Conservation (phyloP, 2,329 filamentous ascomycete genomes). For the Hypoxylon sp. region DNA sequence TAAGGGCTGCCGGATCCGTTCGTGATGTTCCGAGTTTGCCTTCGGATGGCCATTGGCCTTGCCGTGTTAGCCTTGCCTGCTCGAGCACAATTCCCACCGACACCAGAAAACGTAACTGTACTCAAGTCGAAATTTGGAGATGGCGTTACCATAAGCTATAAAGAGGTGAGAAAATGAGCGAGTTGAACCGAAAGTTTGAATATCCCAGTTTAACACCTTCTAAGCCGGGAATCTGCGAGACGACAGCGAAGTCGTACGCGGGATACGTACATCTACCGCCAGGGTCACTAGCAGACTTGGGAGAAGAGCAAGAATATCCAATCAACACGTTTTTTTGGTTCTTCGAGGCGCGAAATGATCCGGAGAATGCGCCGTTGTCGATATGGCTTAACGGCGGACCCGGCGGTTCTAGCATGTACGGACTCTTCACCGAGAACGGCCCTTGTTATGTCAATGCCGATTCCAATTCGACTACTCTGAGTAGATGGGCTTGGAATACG, state of each 20-base stretch:
- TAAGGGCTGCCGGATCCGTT: neutral
- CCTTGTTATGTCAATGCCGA: conserved; percentile 58
- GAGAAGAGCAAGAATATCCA: conserved; percentile 59
- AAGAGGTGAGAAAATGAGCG: conserved; percentile 53
- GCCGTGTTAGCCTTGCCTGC: conserved; percentile 33
- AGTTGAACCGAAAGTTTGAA: no score
- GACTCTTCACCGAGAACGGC: conserved; percentile 65
- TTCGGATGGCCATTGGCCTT: conserved; percentile 25
- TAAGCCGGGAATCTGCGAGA: conserved; percentile 68
- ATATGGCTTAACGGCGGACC: conserved; percentile 72
- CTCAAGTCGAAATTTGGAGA: conserved; percentile 68
- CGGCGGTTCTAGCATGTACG: conserved; percentile 65
- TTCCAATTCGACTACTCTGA: conserved; percentile 62
- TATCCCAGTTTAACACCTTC: neutral
- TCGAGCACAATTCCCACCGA: conserved; percentile 48
- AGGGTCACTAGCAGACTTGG: conserved; percentile 53
- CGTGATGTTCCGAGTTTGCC: conserved; percentile 23
- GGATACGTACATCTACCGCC: conserved; percentile 70
- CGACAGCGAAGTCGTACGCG: conserved; percentile 68
- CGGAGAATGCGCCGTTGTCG: conserved; percentile 55
- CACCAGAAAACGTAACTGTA: conserved; percentile 55
- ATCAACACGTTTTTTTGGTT: conserved; percentile 61
- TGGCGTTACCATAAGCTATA: conserved; percentile 71
- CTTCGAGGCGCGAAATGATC: conserved; percentile 51
- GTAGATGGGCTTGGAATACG: conserved; percentile 70